phyloP scores from a whole-genome alignment of 805 yeast genomes.

The Myxozyma lipomycoides region DNA sequence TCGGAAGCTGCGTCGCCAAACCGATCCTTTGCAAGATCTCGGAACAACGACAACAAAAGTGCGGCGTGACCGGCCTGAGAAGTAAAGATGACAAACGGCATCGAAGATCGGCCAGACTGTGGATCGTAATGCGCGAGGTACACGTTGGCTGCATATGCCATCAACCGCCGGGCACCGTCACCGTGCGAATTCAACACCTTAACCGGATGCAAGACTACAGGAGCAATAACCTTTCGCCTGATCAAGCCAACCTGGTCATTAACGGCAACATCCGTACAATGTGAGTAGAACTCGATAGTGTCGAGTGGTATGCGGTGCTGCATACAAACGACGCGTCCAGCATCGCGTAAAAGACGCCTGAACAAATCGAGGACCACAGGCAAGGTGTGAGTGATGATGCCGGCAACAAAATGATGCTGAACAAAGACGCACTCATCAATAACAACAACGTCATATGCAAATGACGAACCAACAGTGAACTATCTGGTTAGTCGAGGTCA shows the following conservation, averaged over 20 bases:
- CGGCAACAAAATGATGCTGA: slow-evolving; percentile 1
- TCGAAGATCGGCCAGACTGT: neutral
- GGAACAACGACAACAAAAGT: slow-evolving; percentile 2
- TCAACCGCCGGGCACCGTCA: slow-evolving; percentile 1
- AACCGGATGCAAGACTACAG: slow-evolving; percentile 4
- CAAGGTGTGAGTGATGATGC: no score
- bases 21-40: neutral
- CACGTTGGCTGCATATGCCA: slow-evolving; percentile 1
- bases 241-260: neutral
- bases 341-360: neutral
- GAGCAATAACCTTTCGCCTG: slow-evolving; percentile 1
- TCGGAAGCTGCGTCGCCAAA: slow-evolving; percentile 8
- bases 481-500: no score
- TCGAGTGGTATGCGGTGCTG: slow-evolving; percentile 2
- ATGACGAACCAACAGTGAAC: neutral
- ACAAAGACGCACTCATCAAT: slow-evolving; percentile 4
- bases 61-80: slow-evolving; percentile 1
- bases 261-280: neutral
- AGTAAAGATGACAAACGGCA: slow-evolving; percentile 2
- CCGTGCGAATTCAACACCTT: slow-evolving; percentile 3
- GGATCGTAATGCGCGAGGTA: slow-evolving; percentile 1
- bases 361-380: neutral
- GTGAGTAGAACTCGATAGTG: slow-evolving; percentile 1
- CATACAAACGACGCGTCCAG: slow-evolving; percentile 1
- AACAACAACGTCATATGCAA: neutral